Conservation (phyloP, 2,329 filamentous ascomycete species). For the Ambrosiella xylebori region DNA sequence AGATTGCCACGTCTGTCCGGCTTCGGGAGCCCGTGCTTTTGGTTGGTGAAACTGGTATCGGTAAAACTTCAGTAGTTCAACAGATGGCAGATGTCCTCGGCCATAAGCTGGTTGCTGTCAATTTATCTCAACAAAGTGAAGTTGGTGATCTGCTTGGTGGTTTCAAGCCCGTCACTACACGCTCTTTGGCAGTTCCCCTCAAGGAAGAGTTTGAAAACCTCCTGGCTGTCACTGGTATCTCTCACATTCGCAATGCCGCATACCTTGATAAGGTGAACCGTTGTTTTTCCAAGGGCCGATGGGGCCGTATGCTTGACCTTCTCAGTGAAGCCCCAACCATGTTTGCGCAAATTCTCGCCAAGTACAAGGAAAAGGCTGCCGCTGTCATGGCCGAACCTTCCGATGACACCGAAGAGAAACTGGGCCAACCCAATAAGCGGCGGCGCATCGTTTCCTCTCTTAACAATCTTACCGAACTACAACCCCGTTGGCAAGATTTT, state of each 20-base stretch:
- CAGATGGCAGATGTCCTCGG: constrained; percentile 73
- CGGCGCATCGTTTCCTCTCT: constrained; percentile 40
- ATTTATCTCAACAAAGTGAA: constrained; percentile 95
- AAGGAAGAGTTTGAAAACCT: constrained; percentile 89
- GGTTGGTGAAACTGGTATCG: constrained; percentile 97
- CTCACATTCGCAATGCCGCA: constrained; percentile 67
- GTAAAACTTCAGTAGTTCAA: constrained; percentile 92
- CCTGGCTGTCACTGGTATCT: constrained; percentile 72
- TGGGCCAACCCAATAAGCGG: constrained; percentile 49
- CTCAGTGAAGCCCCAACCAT: constrained; percentile 83
- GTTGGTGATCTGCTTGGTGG: constrained; percentile 89
- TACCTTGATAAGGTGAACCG: constrained; percentile 71
- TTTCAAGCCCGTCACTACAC: constrained; percentile 87
- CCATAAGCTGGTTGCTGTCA: constrained; percentile 79
- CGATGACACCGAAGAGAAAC: constrained; percentile 14
- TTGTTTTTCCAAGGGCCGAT: constrained; percentile 64
- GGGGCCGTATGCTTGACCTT: constrained; percentile 68
- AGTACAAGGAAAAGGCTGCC: constrained; percentile 26
- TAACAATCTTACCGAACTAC: constrained; percentile 39
- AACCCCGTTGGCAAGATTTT: constrained; percentile 65
- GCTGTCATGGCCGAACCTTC: constrained; percentile 20
- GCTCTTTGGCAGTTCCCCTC: constrained; percentile 71
- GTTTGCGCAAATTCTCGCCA: constrained; percentile 53
- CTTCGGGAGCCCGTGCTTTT: constrained; percentile 79
- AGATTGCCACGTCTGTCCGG: constrained; percentile 67